Base-by-base conservation (phyloP, 768 basidiomycete species). In the Phlebiopsis gigantea region DNA sequence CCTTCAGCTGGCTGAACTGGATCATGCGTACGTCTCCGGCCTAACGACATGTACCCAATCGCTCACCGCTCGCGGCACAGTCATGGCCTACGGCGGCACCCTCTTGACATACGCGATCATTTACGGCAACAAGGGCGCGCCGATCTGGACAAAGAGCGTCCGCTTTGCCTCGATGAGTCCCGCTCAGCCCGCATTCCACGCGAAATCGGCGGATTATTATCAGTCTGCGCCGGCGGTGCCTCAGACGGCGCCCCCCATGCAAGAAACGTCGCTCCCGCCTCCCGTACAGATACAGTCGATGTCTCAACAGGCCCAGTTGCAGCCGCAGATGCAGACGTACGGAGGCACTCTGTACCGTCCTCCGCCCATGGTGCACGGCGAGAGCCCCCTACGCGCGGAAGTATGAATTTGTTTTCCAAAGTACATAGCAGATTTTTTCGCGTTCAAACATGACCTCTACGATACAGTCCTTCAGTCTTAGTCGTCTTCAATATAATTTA, bases 1-100 rank as follows among this genome's bases (percentile, higher is more conserved):
- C 54, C 4, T 55, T 55, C 45, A 25, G 54, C 54, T 55, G 54
- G 54, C 45, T 55, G 12, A 55, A 55, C 29, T 55, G 54, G 54
- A 30, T 55, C 6, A 7, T 25, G 19, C 24, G 54, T 55, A 46
- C 8, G 54, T 47, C 2, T 39, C 8, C 8, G 8, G 2, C 17
- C 17, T 2, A 39, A 3, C 34, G 12, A 3, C 2, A 17, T 12
- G 34, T 9, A 34, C 12, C 17, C 34, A 39, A 12, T 9, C 12
- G 34, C 34, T 39, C 34, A 39, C 8, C 34, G 17, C 2, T 2
- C 5, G 3, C 21, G 12, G 12, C 25, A 10, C 10, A 22, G 25
- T 46, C 14, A 10, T 46, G 12, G 21, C 21, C 12, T 46, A 22
- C 14, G 21, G 10, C 21, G 45, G 14, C 12, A 26, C 45, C 21